Evolutionary conservation across 129 eudicot genomes (phyloP).

Genomic region (Centrapalus pauciflorus): DNA sequence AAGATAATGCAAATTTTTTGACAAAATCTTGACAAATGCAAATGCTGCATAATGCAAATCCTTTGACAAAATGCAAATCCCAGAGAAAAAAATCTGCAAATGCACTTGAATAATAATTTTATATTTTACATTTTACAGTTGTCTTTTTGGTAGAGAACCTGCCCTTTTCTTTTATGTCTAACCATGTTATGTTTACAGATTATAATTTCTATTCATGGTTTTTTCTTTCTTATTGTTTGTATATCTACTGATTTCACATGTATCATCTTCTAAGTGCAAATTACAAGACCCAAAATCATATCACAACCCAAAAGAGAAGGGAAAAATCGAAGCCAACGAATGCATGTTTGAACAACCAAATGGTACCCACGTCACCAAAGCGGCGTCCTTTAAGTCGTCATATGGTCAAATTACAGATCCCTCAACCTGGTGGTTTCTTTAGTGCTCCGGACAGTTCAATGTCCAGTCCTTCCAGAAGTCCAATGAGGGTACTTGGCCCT

Average conservation of each 20-base stretch:
- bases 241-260: background rate
- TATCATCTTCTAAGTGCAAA: conserved; percentile 21
- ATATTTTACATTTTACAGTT: no score
- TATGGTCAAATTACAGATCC: conserved; percentile 43
- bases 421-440: conserved; percentile 32
- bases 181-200: background rate
- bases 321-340: conserved; percentile 33
- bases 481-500: conserved; percentile 37
- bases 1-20: no score
- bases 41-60: no score
- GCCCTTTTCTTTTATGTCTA: conserved; percentile 4
- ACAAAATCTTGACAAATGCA: no score
- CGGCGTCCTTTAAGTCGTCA: conserved; percentile 30
- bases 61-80: no score
- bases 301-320: conserved; percentile 25
- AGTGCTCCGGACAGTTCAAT: conserved; percentile 61
- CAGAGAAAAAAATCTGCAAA: no score
- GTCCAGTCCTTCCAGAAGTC: conserved; percentile 70
- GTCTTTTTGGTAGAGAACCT: no score
- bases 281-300: conserved; percentile 22
- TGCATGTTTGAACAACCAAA: conserved; percentile 24
- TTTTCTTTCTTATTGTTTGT: background rate
- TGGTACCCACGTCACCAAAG: conserved; percentile 30
- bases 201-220: no score
- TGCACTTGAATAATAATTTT: no score